These are phyloP conservation scores for Crithidia sp. DNA, from an alignment of 208 protist genomes.

Conservation along the genomic window DNA sequence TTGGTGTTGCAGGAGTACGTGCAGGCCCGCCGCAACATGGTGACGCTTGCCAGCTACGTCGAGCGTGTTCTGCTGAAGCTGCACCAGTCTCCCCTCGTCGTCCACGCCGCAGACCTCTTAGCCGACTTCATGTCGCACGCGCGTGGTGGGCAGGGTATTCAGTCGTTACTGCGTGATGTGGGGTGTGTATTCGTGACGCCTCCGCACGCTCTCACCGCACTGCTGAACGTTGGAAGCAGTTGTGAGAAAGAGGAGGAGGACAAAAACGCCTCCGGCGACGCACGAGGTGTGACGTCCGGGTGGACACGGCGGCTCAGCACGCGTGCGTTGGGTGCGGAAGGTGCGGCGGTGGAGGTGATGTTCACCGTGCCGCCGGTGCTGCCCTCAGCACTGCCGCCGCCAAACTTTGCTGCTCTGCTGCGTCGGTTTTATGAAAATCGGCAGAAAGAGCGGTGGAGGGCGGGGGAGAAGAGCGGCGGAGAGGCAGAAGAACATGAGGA, in stretches of 20 bases:
- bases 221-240: not conserved
- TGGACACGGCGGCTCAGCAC: slow-evolving; percentile 27
- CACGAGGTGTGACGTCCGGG: not conserved
- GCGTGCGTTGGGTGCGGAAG: slow-evolving; percentile 31
- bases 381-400: slow-evolving; percentile 62
- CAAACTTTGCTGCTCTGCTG: slow-evolving; percentile 20
- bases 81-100: slow-evolving; percentile 15
- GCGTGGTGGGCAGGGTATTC: slow-evolving; percentile 28
- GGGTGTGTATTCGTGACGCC: slow-evolving; percentile 70
- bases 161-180: slow-evolving; percentile 52
- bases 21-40: slow-evolving; percentile 55
- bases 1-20: slow-evolving; percentile 68
- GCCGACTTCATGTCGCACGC: slow-evolving; percentile 18
- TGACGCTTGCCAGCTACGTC: slow-evolving; percentile 60
- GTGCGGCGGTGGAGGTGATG: slow-evolving; percentile 52
- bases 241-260: not conserved
- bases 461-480: not conserved
- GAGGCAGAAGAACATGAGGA: too few relatives aligned
- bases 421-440: slow-evolving; percentile 13
- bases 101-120: slow-evolving; percentile 13
- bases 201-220: slow-evolving; percentile 29
- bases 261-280: not conserved
- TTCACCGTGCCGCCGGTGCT: slow-evolving; percentile 68
- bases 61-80: slow-evolving; percentile 76
- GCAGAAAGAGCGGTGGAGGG: slow-evolving; percentile 17